Percentiles rank a stretch among this genome's conserved stretches.
phyloP scores from a whole-genome alignment of 306 rosid genomes.

The Malus asiatica region DNA sequence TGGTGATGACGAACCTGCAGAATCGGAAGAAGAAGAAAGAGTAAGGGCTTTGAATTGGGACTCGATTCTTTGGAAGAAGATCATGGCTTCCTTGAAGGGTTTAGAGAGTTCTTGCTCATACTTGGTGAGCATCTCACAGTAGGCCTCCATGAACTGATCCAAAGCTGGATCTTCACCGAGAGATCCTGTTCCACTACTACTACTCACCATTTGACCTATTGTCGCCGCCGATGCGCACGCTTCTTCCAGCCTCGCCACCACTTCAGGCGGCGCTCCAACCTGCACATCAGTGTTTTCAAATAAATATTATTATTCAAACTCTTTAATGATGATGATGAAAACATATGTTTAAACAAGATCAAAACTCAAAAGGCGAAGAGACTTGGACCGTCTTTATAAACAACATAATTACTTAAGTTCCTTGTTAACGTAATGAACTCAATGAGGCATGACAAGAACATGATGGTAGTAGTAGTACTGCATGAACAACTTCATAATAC shows the following conservation, averaged over 20 bases:
- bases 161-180: constrained; percentile 91
- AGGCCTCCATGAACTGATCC: constrained; percentile 99
- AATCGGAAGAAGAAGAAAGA: constrained; percentile 49
- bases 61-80: constrained; percentile 74
- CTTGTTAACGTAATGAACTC: constrained; percentile 5
- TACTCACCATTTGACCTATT: constrained; percentile 23
- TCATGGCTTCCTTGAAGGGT: constrained; percentile 93
- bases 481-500: not conserved
- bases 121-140: constrained; percentile 94
- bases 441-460: not conserved
- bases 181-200: constrained; percentile 28
- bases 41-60: constrained; percentile 74
- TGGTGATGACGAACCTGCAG: constrained; percentile 29
- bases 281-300: constrained; percentile 1
- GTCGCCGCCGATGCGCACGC: constrained; percentile 58
- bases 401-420: not conserved
- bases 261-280: constrained; percentile 97
- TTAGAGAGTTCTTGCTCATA: constrained; percentile 91
- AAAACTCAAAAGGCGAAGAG: not conserved
- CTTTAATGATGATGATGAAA: not conserved
- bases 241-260: constrained; percentile 71
- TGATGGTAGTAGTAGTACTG: not conserved
- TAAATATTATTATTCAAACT: not conserved
- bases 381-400: not conserved
- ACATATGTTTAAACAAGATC: too few species aligned